Base-by-base conservation (phyloP, 2,329 filamentous ascomycete species). In the Colletotrichum orbiculare region DNA sequence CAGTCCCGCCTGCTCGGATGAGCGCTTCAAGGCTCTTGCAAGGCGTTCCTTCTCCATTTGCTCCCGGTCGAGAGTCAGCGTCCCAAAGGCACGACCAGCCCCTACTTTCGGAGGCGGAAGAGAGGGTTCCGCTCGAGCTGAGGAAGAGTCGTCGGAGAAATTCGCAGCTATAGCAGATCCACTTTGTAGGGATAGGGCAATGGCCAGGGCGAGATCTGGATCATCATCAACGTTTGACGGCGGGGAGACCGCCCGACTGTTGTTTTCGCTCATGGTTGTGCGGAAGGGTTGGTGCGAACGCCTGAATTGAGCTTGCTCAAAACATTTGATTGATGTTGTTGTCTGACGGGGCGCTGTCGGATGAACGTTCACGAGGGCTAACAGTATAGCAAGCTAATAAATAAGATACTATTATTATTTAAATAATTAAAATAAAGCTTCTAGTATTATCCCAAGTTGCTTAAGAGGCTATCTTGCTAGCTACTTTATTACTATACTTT, bases 21-120 rank as follows among this genome's bases (percentile, higher is more conserved):
- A 61, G 10, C 74, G 85, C 75, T 94, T 92, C 47, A 83, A 83
- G 43, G 89, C 76, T 69, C 94, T 86, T 25, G 87, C 89, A 12
- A 97, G 83, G 45, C 95, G 88, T 74, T 96, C 93, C 71, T 89
- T 83, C 75, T 97, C 95, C 93, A 97, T 96, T 56, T 88, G 86
- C 76, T 89, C 93, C 41, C 94, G 87, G 78, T 97, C 86, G 1
- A 97, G 77, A 4, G 85, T 84, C 5, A 85, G 72, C 0, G 87
- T 70, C 0, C 82, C 81, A 37, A 74, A 71, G 11, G 55, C 41
- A 54, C 68, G 58, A 68, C 57, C 54, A 57, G 56, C 15, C 50
- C 37, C 13, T 49, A 56, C 15, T 41, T 45, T 49, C 35, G 34
- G 8, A 10, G 15, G 13, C 38, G 52, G 52, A 6, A 33, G 35